phyloP scores from a whole-genome alignment of 495 filamentous ascomycete genomes.

The Geopyxis carbonaria region DNA sequence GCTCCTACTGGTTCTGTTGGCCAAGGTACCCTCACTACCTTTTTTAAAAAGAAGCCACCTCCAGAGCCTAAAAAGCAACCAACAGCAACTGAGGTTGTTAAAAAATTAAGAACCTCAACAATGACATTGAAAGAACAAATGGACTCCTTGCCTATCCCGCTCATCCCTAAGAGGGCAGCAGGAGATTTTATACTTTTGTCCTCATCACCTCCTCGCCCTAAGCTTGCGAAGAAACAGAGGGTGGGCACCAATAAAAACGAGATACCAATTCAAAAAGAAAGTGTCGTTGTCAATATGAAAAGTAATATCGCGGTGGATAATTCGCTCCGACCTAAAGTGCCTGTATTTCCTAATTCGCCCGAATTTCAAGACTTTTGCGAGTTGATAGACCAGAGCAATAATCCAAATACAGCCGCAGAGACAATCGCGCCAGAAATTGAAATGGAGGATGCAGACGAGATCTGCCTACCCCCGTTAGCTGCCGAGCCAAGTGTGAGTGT shows the following conservation, averaged over 20 bases:
- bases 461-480: neutral
- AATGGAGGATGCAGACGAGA: neutral
- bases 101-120: constrained; percentile 25
- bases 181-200: constrained; percentile 16
- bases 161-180: constrained; percentile 14
- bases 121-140: constrained; percentile 30
- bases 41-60: constrained; percentile 27
- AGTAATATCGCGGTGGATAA: neutral
- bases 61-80: constrained; percentile 15
- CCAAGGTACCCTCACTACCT: constrained; percentile 33
- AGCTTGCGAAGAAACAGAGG: constrained; percentile 4
- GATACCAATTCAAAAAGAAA: neutral
- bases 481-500: neutral
- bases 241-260: constrained; percentile 6
- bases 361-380: constrained; percentile 12
- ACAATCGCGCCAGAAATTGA: constrained; percentile 1
- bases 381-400: constrained; percentile 1
- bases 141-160: constrained; percentile 17
- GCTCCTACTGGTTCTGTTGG: constrained; percentile 19
- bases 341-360: constrained; percentile 10
- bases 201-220: constrained; percentile 21
- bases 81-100: constrained; percentile 28
- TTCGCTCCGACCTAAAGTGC: neutral
- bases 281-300: neutral
- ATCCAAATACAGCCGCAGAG: neutral